A percentile compares a stretch with the other conserved stretches of the same genome.
These are phyloP conservation scores for Encephalitozoon cuniculi DNA, from an alignment of 371 early-diverging fungal species.

Conservation along the genomic window DNA sequence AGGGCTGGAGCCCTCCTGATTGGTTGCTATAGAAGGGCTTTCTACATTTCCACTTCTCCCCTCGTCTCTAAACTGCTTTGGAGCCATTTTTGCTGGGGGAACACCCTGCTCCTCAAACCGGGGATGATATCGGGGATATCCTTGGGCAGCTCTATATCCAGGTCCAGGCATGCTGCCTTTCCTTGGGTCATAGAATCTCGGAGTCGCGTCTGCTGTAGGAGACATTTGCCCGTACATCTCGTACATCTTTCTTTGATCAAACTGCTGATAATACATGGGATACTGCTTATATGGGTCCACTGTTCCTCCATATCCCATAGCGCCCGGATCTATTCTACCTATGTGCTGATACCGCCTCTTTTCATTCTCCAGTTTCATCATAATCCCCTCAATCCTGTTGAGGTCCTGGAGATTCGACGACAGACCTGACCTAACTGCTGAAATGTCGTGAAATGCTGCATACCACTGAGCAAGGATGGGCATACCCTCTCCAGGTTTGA, in stretches of 20 bases:
- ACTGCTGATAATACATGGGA: background rate
- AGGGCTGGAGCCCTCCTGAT: background rate
- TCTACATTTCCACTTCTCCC: background rate
- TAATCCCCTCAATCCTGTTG: slow-evolving; percentile 51
- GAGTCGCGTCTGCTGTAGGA: background rate
- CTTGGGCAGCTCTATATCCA: background rate
- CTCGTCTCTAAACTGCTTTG: background rate
- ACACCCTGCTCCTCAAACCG: background rate
- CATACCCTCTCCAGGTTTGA: slow-evolving; percentile 25
- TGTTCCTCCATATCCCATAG: background rate
- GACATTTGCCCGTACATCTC: background rate
- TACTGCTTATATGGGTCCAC: background rate
- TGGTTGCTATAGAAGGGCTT: background rate
- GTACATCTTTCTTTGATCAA: slow-evolving; percentile 16
- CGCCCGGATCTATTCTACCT: slow-evolving; percentile 7
- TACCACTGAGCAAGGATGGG: slow-evolving; percentile 58
- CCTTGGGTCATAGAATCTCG: background rate
- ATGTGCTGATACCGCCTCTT: slow-evolving; percentile 45
- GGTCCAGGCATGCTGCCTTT: background rate
- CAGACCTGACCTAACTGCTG: slow-evolving; percentile 54
- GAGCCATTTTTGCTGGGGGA: background rate
- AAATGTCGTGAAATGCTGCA: slow-evolving; percentile 56
- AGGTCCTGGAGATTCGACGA: slow-evolving; percentile 11
- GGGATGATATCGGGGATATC: background rate
- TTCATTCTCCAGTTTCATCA: slow-evolving; percentile 55